Base-by-base conservation (phyloP, 768 basidiomycete species). In the Sutorius australiensis region DNA sequence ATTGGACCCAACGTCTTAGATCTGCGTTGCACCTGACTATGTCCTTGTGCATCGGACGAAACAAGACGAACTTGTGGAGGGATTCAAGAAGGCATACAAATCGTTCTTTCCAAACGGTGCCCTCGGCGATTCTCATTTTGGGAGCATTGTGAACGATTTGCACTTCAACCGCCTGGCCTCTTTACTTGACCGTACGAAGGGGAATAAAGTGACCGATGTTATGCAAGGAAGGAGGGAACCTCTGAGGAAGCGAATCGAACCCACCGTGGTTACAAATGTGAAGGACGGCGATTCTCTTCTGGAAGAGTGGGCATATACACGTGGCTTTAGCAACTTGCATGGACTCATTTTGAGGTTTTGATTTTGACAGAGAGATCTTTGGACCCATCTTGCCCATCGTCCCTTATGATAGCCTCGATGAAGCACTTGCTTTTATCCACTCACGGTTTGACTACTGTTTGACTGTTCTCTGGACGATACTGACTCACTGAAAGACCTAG, bases 351-450 rank as follows among this genome's bases (percentile, higher is more conserved):
- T 16, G 38, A 28, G 17, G n/a, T 21, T 30, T n/a, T 4, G 11
- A 31, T 24, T 6, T 51, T 9, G 6, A 17, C 57, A 88, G 87
- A 55, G 89, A 90, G 64, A 64, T 89, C 3, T 91, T 91, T 57
- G 89, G 86, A 0, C 88, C 89, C 0, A 65, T 90, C 21, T 61
- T 90, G 7, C 81, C 87, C 0, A 73, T 91, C 41, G 59, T 89
- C 12, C 71, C 80, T 0, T 77, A 89, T 0, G 78, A 82, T 31
- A 71, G 66, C 48, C 48, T 86, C 7, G 74, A 81, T 3, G 79
- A 80, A 17, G 86, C 82, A 0, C 71, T 87, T 34, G 72, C 74
- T 1, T 81, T 81, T 59, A 66, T 88, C 39, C 79, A 78, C 42
- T 65, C 69, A 3, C 73, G 76, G 86, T 84, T 46, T 16, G 75